Conservation (phyloP, 345 rosid species). For the Citrus cavaleriei region DNA sequence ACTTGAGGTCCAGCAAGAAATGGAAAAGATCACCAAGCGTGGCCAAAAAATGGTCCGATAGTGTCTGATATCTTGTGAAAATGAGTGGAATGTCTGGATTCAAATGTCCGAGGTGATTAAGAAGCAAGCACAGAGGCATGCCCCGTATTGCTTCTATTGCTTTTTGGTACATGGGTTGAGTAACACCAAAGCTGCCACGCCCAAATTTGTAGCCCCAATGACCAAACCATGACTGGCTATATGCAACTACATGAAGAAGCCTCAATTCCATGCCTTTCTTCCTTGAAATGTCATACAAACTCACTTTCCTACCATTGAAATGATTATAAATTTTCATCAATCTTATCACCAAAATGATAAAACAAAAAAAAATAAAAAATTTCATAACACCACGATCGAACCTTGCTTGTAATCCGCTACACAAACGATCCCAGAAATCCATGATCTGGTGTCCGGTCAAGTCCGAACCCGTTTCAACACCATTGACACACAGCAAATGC, state of each 20-base stretch:
- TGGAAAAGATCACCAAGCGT: conserved; percentile 67
- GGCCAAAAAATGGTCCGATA: conserved; percentile 50
- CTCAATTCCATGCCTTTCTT: conserved; percentile 81
- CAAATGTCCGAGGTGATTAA: conserved; percentile 35
- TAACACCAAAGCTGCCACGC: conserved; percentile 73
- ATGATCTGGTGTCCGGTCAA: conserved; percentile 71
- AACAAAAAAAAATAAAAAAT: too few species aligned
- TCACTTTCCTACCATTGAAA: conserved; percentile 60
- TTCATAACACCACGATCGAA: conserved; percentile 12
- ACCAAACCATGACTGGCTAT: conserved; percentile 77
- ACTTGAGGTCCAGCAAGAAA: conserved; percentile 65
- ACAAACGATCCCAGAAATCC: conserved; percentile 90
- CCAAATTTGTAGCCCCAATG: conserved; percentile 81
- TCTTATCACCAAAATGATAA: neutral
- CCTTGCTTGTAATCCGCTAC: conserved; percentile 78
- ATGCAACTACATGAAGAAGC: conserved; percentile 67
- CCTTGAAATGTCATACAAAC: conserved; percentile 59
- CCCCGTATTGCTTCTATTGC: conserved; percentile 69
- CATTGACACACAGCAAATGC: conserved; percentile 73
- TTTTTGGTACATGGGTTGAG: conserved; percentile 56
- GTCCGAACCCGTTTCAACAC: conserved; percentile 64
- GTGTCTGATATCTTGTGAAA: conserved; percentile 67
- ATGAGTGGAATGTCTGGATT: conserved; percentile 49
- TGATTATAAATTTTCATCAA: neutral
- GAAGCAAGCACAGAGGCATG: conserved; percentile 56